Evolutionary conservation across 805 yeast genomes (phyloP).

Genomic region (Pichia scutulata): DNA sequence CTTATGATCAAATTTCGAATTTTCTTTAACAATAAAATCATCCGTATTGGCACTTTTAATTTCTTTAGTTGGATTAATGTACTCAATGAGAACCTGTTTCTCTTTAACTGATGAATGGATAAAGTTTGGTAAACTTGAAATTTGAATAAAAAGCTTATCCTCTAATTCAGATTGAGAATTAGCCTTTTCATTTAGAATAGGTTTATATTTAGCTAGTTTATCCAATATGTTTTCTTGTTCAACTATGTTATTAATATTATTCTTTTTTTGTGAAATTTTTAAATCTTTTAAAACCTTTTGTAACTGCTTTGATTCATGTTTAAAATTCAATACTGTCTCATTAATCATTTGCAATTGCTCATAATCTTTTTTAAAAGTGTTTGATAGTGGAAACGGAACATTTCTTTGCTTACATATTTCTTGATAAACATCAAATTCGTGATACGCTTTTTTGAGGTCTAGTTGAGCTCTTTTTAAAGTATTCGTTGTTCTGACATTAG

Average conservation of each 20-base stretch:
- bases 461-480: constrained; percentile 28
- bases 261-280: constrained; percentile 14
- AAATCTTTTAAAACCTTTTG: constrained; percentile 17
- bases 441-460: constrained; percentile 28
- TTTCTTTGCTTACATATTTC: constrained; percentile 29
- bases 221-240: constrained; percentile 11
- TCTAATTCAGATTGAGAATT: constrained; percentile 26
- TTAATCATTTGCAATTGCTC: constrained; percentile 9
- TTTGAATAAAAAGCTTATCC: constrained; percentile 30
- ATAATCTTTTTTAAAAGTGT: constrained; percentile 18
- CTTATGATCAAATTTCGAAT: constrained; percentile 47
- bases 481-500: constrained; percentile 19
- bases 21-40: background rate
- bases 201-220: constrained; percentile 22
- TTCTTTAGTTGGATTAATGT: constrained; percentile 40
- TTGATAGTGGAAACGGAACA: constrained; percentile 20
- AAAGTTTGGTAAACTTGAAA: constrained; percentile 56
- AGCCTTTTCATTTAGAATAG: constrained; percentile 24
- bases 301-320: constrained; percentile 17
- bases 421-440: constrained; percentile 22
- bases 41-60: constrained; percentile 15
- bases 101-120: constrained; percentile 41
- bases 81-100: constrained; percentile 39
- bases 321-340: constrained; percentile 14
- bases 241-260: constrained; percentile 3